phyloP scores from a whole-genome alignment of 108 stramenopile genomes.

The Chaetoceros muelleri region DNA sequence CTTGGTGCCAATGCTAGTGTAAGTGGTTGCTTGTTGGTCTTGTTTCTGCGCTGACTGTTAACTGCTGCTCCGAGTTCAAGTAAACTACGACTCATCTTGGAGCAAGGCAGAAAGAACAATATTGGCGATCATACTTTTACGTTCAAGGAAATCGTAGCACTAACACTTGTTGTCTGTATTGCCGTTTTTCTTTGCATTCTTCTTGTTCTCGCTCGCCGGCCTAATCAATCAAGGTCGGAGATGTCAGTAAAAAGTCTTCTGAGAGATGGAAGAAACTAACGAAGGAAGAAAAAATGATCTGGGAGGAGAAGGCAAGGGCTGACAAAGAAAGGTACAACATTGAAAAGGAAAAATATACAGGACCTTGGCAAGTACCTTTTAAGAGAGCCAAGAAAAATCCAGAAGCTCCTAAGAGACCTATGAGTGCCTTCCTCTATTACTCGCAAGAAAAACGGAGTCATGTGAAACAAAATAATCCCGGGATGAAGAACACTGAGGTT shows the following conservation, averaged over 20 bases:
- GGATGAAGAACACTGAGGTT: slow-evolving; percentile 33
- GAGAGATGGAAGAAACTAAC: slow-evolving; percentile 18
- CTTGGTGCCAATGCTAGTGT: slow-evolving; percentile 13
- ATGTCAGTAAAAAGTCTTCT: neutral
- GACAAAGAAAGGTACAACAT: slow-evolving; percentile 33
- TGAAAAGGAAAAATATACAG: slow-evolving; percentile 27
- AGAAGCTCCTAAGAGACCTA: slow-evolving; percentile 38
- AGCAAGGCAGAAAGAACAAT: no score
- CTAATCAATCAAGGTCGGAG: no score
- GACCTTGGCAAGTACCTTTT: slow-evolving; percentile 11
- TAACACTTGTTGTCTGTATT: no score
- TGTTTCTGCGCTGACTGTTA: neutral
- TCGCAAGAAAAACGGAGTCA: slow-evolving; percentile 16
- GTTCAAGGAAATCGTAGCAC: no score
- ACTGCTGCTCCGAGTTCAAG: no score
- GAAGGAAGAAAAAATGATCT: slow-evolving; percentile 20
- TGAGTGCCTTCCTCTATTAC: slow-evolving; percentile 43
- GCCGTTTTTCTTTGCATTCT: no score
- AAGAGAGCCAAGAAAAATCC: slow-evolving; percentile 47
- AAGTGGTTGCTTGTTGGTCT: neutral
- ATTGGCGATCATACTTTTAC: no score
- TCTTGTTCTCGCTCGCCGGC: no score
- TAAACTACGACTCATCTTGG: no score
- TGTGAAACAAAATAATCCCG: slow-evolving; percentile 30
- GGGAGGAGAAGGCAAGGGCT: slow-evolving; percentile 25